Evolutionary conservation across 78 protist genomes (phyloP).

Genomic region (Dictyostelium intermedium): DNA sequence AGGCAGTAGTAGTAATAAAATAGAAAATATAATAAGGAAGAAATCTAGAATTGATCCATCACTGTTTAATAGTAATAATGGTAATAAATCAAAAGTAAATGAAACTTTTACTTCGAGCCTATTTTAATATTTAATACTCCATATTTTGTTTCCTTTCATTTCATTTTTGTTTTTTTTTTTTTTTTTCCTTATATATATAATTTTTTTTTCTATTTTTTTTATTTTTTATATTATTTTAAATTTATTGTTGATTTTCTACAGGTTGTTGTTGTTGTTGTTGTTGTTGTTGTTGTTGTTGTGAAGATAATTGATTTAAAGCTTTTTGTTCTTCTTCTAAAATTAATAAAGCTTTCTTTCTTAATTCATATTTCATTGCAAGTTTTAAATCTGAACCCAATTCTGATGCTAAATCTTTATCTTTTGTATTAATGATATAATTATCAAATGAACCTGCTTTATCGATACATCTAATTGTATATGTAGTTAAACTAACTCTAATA

Average conservation of each 20-base stretch:
- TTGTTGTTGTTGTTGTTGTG: neutral
- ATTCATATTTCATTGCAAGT: neutral
- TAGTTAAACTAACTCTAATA: constrained; percentile 47
- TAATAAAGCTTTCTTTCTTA: neutral
- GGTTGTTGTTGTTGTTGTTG: too few species aligned
- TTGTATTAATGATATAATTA: constrained; percentile 59
- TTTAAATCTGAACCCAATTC: constrained; percentile 73
- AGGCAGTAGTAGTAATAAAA: neutral
- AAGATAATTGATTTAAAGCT: neutral
- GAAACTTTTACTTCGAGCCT: constrained; percentile 12
- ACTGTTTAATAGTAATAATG: constrained; percentile 9
- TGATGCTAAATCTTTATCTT: constrained; percentile 58
- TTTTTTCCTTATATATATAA: neutral
- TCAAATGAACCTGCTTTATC: constrained; percentile 73
- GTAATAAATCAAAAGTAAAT: neutral
- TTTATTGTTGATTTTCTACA: neutral
- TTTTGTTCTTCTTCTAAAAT: constrained; percentile 3
- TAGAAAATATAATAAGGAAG: constrained; percentile 14
- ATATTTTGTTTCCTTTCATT: neutral
- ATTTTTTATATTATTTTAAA: neutral
- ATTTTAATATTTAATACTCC: neutral
- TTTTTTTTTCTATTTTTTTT: neutral
- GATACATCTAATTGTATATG: constrained; percentile 57
- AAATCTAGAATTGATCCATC: constrained; percentile 58
- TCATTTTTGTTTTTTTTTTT: neutral